Conservation (phyloP, 345 rosid species). For the Bruguiera sexangula region DNA sequence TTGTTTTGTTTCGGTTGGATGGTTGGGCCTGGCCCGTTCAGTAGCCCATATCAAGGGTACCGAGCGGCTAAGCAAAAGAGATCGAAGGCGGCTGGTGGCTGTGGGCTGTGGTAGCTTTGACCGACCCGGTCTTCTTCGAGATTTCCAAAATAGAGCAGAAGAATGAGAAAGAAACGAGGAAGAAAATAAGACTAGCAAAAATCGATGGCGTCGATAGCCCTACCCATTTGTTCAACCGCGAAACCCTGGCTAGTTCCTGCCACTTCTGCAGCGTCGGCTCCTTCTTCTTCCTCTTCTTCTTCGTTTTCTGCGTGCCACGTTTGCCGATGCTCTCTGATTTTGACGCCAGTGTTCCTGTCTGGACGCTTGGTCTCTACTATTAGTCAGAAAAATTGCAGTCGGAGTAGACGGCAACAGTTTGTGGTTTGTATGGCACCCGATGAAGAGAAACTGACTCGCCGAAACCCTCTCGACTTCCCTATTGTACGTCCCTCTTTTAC, state of each 20-base stretch:
- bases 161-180: too few relatives aligned
- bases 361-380: constrained; percentile 4
- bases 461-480: constrained; percentile 68
- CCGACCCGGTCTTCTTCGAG: too few relatives aligned
- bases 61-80: too few relatives aligned
- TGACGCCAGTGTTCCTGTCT: constrained; percentile 11
- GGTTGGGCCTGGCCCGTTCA: too few relatives aligned
- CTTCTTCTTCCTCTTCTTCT: neutral
- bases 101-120: too few relatives aligned
- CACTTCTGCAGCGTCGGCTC: constrained; percentile 1
- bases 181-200: neutral
- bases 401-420: constrained; percentile 26
- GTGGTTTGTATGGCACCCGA: constrained; percentile 75
- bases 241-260: constrained; percentile 17
- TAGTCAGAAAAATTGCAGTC: neutral
- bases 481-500: constrained; percentile 33
- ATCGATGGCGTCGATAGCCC: constrained; percentile 14
- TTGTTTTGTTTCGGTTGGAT: too few relatives aligned
- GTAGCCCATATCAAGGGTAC: too few relatives aligned
- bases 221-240: constrained; percentile 16
- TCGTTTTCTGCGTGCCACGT: constrained; percentile 18
- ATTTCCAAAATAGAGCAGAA: too few relatives aligned
- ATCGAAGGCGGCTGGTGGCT: too few relatives aligned
- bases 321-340: constrained; percentile 16
- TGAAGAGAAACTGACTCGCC: constrained; percentile 66